Evolutionary conservation across 805 yeast genomes (phyloP).

Genomic region (Komagataella mondaviorum): DNA sequence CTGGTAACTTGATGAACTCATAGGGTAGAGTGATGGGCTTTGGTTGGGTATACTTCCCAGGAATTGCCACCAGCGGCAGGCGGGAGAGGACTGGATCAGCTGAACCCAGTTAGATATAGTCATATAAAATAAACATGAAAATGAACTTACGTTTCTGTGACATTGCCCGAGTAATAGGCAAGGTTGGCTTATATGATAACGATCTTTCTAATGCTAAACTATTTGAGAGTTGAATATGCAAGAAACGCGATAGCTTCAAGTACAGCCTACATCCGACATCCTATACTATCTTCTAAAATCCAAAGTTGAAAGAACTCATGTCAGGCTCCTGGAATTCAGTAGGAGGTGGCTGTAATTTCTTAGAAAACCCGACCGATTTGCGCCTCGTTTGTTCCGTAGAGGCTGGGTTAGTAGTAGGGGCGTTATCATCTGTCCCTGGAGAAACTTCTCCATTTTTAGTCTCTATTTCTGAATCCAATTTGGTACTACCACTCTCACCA

Average conservation of each 20-base stretch:
- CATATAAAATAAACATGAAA: not conserved
- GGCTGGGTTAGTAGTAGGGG: slow-evolving; percentile 1
- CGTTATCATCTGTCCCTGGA: not conserved
- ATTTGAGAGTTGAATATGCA: not conserved
- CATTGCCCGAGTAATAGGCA: not conserved
- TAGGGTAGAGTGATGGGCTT: slow-evolving; percentile 13
- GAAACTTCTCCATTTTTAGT: not conserved
- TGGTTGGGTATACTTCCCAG: slow-evolving; percentile 12
- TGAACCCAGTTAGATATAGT: not conserved
- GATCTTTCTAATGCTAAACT: not conserved
- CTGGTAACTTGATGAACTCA: slow-evolving; percentile 8
- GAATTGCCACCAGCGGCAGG: slow-evolving; percentile 14
- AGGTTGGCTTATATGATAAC: not conserved
- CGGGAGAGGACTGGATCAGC: slow-evolving; percentile 12
- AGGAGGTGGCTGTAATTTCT: slow-evolving; percentile 29
- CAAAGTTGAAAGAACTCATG: slow-evolving; percentile 60
- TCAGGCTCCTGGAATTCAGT: slow-evolving; percentile 57
- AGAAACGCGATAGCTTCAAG: not conserved
- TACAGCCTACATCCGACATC: not conserved
- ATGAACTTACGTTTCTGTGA: not conserved
- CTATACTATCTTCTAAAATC: slow-evolving; percentile 6
- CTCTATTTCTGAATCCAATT: not conserved
- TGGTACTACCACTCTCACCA: not conserved
- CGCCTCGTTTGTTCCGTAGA: slow-evolving; percentile 1
- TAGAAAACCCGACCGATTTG: slow-evolving; percentile 2